Evolutionary conservation across 306 rosid genomes (phyloP).

Genomic region (Sindora glabra): DNA sequence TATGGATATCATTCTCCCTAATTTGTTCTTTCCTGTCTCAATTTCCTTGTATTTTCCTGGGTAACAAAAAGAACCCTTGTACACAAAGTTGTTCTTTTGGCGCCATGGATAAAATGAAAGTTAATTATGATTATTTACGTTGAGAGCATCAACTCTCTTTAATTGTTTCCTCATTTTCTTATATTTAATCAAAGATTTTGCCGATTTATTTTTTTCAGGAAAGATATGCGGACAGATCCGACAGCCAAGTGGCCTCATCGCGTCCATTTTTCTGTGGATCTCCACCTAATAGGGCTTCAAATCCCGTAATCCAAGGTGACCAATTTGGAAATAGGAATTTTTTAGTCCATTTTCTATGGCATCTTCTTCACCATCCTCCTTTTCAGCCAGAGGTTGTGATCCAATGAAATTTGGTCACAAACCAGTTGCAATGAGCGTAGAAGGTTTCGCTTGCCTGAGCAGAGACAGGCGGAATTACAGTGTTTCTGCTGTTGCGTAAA

Average conservation of each 20-base stretch:
- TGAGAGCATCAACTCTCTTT: not conserved
- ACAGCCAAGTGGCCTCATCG: conserved; percentile 45
- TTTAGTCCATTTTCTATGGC: conserved; percentile 31
- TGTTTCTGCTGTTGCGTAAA: conserved; percentile 77
- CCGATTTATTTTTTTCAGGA: conserved; percentile 46
- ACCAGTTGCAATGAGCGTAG: conserved; percentile 74
- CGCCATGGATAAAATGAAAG: not conserved
- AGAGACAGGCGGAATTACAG: conserved; percentile 75
- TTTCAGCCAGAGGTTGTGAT: conserved; percentile 47
- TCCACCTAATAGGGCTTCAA: conserved; percentile 93
- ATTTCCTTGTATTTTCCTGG: not conserved
- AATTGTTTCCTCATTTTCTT: no score
- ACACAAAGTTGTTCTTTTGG: not conserved
- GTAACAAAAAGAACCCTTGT: not conserved
- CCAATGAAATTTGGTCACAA: conserved; percentile 58
- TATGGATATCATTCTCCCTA: conserved; percentile 64
- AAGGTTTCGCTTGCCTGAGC: conserved; percentile 84
- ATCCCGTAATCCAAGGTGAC: conserved; percentile 81
- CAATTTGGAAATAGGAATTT: conserved; percentile 53
- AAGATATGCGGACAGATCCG: conserved; percentile 36
- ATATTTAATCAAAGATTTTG: no score
- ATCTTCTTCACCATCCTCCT: conserved; percentile 55
- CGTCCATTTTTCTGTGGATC: conserved; percentile 88
- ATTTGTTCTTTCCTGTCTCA: conserved; percentile 39
- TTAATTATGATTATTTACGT: not conserved